These are phyloP conservation scores for Aspergillus jensenii DNA, from an alignment of 2,329 filamentous ascomycete genomes.

Conservation along the genomic window DNA sequence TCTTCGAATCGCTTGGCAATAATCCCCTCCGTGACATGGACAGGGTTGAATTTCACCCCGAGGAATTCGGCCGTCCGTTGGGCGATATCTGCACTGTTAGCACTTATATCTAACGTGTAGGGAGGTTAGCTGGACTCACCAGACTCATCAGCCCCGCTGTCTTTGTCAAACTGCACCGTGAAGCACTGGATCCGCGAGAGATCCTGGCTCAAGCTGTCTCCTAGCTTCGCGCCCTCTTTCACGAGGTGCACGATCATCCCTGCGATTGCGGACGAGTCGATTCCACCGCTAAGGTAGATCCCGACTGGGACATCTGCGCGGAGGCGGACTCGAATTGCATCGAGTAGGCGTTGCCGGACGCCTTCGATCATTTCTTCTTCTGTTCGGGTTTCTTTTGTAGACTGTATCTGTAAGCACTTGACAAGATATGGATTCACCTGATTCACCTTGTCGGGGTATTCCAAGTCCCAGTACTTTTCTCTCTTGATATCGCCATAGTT, in stretches of 20 bases:
- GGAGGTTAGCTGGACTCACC: slow-evolving; percentile 21
- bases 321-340: slow-evolving; percentile 55
- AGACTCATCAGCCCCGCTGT: slow-evolving; percentile 52
- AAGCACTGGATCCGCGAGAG: slow-evolving; percentile 46
- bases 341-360: slow-evolving; percentile 51
- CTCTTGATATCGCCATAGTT: slow-evolving; percentile 40
- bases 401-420: not conserved
- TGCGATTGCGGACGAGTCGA: slow-evolving; percentile 59
- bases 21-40: slow-evolving; percentile 45
- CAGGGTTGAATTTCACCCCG: slow-evolving; percentile 46
- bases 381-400: slow-evolving; percentile 29
- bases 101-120: not conserved
- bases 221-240: slow-evolving; percentile 46
- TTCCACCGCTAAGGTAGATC: slow-evolving; percentile 57
- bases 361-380: slow-evolving; percentile 53
- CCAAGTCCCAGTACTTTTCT: slow-evolving; percentile 54
- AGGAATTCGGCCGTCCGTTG: slow-evolving; percentile 50
- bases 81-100: slow-evolving; percentile 36
- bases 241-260: slow-evolving; percentile 56
- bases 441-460: slow-evolving; percentile 54
- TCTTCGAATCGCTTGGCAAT: slow-evolving; percentile 47
- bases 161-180: slow-evolving; percentile 52
- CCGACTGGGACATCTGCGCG: slow-evolving; percentile 60
- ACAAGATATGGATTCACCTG: not conserved
- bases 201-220: slow-evolving; percentile 42